A percentile compares a stretch with the other conserved stretches of the same genome.
Evolutionary conservation across 2,329 filamentous ascomycete species (phyloP).

Genomic region (Cladorrhinum sp.): DNA sequence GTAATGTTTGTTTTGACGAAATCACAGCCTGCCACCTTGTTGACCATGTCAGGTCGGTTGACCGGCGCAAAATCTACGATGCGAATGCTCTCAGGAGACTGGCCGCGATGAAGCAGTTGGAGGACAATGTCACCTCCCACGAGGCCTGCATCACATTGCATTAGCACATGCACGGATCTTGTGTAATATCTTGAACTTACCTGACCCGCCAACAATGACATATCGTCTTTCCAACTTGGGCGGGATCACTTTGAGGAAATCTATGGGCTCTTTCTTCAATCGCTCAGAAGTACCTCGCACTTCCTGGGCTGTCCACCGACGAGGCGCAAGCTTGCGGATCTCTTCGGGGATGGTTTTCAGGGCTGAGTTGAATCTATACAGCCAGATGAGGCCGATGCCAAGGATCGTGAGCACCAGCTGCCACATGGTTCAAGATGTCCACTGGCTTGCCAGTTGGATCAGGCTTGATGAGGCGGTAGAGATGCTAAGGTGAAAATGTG

Average conservation of each 20-base stretch:
- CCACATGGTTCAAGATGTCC: constrained; percentile 1
- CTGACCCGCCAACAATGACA: constrained; percentile 46
- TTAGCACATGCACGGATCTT: constrained; percentile 6
- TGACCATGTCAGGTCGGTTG: constrained; percentile 41
- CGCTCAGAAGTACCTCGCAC: constrained; percentile 36
- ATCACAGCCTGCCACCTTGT: constrained; percentile 37
- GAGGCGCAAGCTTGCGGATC: constrained; percentile 32
- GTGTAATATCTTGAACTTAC: constrained; percentile 30
- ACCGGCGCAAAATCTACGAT: constrained; percentile 50
- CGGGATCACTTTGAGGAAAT: constrained; percentile 39
- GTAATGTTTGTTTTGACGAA: constrained; percentile 51
- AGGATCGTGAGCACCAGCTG: constrained; percentile 8
- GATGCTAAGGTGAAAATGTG: neutral
- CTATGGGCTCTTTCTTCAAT: constrained; percentile 36
- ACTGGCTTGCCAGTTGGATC: neutral
- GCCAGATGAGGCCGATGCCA: constrained; percentile 32
- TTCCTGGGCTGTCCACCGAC: constrained; percentile 37
- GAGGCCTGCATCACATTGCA: constrained; percentile 40
- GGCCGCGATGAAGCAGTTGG: constrained; percentile 52
- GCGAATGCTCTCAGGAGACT: constrained; percentile 49
- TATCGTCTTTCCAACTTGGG: constrained; percentile 42
- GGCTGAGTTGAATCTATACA: constrained; percentile 38
- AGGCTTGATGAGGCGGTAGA: neutral
- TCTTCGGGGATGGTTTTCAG: constrained; percentile 38
- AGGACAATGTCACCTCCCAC: constrained; percentile 54